phyloP scores from a whole-genome alignment of 371 early-diverging fungal species.

The Vairimorpha ceranae region DNA sequence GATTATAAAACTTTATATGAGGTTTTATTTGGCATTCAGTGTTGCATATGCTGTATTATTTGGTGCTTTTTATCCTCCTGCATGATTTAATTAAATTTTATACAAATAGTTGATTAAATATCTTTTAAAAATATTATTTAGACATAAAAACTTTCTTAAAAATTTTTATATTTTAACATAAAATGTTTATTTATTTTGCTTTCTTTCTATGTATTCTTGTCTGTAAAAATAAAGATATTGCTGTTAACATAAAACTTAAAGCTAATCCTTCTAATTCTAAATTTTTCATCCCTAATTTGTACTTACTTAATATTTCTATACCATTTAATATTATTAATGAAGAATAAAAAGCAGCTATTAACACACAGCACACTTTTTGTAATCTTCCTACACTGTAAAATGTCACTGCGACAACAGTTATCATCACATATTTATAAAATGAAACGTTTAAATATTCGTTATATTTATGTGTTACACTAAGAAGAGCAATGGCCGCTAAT shows the following conservation, averaged over 20 bases:
- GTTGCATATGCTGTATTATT: conserved; percentile 53
- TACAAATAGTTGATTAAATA: background rate
- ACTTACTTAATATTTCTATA: background rate
- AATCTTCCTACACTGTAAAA: background rate
- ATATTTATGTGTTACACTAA: background rate
- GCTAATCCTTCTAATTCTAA: background rate
- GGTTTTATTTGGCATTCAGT: conserved; percentile 54
- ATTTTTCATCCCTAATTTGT: background rate
- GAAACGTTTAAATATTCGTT: background rate
- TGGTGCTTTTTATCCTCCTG: conserved; percentile 61
- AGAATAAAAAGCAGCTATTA: background rate
- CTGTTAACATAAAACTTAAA: background rate
- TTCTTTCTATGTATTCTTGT: background rate
- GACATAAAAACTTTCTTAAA: too few relatives aligned
- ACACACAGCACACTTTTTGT: background rate
- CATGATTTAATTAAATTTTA: conserved; percentile 20
- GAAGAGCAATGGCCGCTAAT: background rate
- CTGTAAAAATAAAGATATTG: background rate
- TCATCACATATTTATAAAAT: background rate
- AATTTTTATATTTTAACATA: too few relatives aligned
- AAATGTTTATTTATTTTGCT: background rate
- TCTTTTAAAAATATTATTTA: background rate
- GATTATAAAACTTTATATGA: conserved; percentile 23
- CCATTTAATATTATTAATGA: background rate
- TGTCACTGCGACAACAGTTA: background rate